Evolutionary conservation across 2,329 filamentous ascomycete species (phyloP).

Genomic region (Pyrenophora teres): DNA sequence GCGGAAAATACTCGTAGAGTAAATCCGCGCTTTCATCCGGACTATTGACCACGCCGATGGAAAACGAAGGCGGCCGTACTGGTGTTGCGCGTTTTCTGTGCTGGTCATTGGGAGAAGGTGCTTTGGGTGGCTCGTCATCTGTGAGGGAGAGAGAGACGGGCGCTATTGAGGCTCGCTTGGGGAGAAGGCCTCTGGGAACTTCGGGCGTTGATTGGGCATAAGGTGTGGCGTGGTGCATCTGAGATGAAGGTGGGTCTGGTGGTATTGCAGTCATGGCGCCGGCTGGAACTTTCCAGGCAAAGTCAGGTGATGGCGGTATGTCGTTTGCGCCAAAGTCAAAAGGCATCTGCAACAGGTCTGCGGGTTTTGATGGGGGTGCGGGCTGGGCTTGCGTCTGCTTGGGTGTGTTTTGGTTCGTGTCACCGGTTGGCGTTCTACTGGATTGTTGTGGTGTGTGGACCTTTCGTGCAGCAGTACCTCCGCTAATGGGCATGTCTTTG

Average conservation of each 20-base stretch:
- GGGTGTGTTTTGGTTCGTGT: constrained; percentile 38
- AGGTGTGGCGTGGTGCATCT: constrained; percentile 42
- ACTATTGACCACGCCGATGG: constrained; percentile 60
- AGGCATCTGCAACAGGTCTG: constrained; percentile 47
- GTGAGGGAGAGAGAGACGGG: constrained; percentile 62
- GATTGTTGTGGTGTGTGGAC: constrained; percentile 43
- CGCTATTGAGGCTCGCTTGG: constrained; percentile 47
- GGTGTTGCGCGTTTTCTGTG: constrained; percentile 45
- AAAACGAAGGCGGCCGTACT: constrained; percentile 52
- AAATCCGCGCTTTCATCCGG: constrained; percentile 78
- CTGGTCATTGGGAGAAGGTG: constrained; percentile 42
- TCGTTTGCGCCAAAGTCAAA: constrained; percentile 51
- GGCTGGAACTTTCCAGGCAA: constrained; percentile 52
- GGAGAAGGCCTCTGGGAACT: constrained; percentile 47
- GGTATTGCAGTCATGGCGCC: constrained; percentile 53
- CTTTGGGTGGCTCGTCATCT: constrained; percentile 58
- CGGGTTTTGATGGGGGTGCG: constrained; percentile 35
- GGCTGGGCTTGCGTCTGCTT: constrained; percentile 32
- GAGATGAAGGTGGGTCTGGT: constrained; percentile 44
- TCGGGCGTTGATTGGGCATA: constrained; percentile 61
- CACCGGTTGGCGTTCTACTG: constrained; percentile 45
- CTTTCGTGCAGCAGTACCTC: constrained; percentile 78
- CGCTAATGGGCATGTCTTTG: constrained; percentile 87
- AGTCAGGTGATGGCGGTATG: constrained; percentile 48
- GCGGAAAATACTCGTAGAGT: constrained; percentile 92